Percentiles rank a stretch among this genome's conserved stretches.
These are phyloP conservation scores for Elaeis guineensis DNA, from an alignment of 176 grass and related monocot genomes.

Conservation along the genomic window DNA sequence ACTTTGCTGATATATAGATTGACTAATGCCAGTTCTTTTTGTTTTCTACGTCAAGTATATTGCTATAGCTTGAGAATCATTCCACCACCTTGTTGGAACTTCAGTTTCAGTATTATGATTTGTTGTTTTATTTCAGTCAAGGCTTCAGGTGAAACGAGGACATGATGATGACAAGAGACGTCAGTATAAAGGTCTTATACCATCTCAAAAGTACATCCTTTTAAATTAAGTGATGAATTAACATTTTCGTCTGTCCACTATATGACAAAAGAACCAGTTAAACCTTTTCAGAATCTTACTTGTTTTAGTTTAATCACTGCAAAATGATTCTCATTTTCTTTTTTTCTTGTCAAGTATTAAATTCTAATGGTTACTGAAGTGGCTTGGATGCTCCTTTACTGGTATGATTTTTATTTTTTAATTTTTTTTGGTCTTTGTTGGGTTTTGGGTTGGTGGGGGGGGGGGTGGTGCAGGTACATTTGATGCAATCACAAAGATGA, in stretches of 20 bases:
- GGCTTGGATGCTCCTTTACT: background rate
- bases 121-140: slow-evolving; percentile 40
- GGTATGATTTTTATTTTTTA: background rate
- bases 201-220: background rate
- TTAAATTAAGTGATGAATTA: background rate
- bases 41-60: no score
- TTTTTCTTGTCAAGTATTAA: no score
- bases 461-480: slow-evolving; percentile 45
- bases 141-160: slow-evolving; percentile 70
- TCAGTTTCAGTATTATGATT: background rate
- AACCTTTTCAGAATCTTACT: no score
- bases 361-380: background rate
- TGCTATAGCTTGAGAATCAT: no score
- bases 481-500: slow-evolving; percentile 76
- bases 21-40: no score
- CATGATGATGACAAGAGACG: slow-evolving; percentile 45
- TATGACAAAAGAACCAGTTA: no score
- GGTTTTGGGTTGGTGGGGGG: no score
- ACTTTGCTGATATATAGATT: background rate
- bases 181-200: slow-evolving; percentile 48
- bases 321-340: no score
- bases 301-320: slow-evolving; percentile 1
- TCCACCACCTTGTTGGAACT: background rate
- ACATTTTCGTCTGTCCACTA: no score
- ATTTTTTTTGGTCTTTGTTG: no score